phyloP scores from a whole-genome alignment of 1,284 basidiomycete species.

The Rhodotorula sp. region DNA sequence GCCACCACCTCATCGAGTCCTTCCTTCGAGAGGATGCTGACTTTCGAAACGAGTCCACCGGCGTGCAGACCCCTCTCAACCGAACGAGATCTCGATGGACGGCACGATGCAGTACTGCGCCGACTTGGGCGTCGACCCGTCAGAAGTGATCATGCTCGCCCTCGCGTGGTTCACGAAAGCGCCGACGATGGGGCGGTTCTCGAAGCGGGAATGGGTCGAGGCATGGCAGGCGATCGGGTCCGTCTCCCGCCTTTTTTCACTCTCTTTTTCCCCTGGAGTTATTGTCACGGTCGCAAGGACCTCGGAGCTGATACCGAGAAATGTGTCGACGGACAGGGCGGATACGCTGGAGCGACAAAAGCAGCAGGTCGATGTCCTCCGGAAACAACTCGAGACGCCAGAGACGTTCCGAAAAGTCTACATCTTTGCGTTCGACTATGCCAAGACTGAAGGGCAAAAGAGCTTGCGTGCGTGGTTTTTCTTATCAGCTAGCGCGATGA shows the following conservation, averaged over 20 bases:
- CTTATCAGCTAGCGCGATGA: too few species aligned
- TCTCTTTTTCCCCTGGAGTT: conserved; percentile 47
- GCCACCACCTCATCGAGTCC: too few species aligned
- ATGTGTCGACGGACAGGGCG: conserved; percentile 56
- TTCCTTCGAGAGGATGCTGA: neutral
- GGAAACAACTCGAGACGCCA: conserved; percentile 64
- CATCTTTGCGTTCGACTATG: conserved; percentile 83
- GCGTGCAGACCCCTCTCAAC: conserved; percentile 54
- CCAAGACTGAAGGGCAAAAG: conserved; percentile 66
- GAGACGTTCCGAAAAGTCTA: conserved; percentile 69
- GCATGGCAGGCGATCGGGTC: conserved; percentile 64
- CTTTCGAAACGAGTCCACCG: too few species aligned
- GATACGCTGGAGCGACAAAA: conserved; percentile 73
- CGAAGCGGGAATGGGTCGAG: conserved; percentile 69
- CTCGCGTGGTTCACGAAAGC: conserved; percentile 75
- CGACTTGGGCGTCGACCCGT: conserved; percentile 66
- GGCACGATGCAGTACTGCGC: conserved; percentile 72
- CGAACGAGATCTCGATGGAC: conserved; percentile 63
- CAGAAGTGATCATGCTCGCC: conserved; percentile 72
- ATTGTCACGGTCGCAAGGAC: conserved; percentile 48
- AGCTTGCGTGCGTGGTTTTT: too few species aligned
- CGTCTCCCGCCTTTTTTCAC: neutral
- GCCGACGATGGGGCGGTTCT: conserved; percentile 72
- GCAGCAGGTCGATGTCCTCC: conserved; percentile 63
- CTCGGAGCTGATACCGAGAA: neutral